Base-by-base conservation (phyloP, 176 grass and related monocot species). In the Carex pumila region DNA sequence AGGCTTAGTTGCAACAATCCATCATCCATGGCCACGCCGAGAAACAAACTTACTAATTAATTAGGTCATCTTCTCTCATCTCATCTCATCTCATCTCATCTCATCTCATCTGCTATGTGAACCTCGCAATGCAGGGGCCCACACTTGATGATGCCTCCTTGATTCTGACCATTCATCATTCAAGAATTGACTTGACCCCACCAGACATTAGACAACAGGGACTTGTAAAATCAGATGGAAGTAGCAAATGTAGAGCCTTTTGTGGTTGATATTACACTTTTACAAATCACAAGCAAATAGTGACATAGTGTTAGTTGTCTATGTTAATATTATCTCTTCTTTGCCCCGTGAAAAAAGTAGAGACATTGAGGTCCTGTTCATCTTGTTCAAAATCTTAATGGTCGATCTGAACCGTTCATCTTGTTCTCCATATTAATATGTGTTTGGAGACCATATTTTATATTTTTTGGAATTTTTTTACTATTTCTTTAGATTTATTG, bases 141-240 rank as follows among this genome's bases (percentile, higher is more conserved):
- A 56, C 49, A 50, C n/a, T 56, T 25, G 62, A 77, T 55, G 47
- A 77, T 55, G 47, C 12, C 50, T 77, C 73, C 50, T 56, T 77
- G 72, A 77, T 15, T 77, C 25, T 77, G 73, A 77, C 50, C 73
- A 7, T 25, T 77, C 50, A 56, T 77, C 73, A 77, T 77, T 77
- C 73, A 77, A 32, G 73, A 77, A 77, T 56, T 77, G 73, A 77
- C 73, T 29, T 15, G 49, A 52, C 2, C 73, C 50, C 73, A 77
- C 52, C 32, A 17, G 47, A 8, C n/a, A 49, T 6, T 5, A 39
- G 37, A 8, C n/a, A 49, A 39, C 37, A 39, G 37, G 43, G 43
- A 45, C 43, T 45, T 45, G 43, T 45, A 45, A 50, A 22, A 75
- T 75, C 45, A 75, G 18, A 45, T 71, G 37, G 6, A 14, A 29